Conservation (phyloP, 805 yeast genomes). For the Candida pini region DNA sequence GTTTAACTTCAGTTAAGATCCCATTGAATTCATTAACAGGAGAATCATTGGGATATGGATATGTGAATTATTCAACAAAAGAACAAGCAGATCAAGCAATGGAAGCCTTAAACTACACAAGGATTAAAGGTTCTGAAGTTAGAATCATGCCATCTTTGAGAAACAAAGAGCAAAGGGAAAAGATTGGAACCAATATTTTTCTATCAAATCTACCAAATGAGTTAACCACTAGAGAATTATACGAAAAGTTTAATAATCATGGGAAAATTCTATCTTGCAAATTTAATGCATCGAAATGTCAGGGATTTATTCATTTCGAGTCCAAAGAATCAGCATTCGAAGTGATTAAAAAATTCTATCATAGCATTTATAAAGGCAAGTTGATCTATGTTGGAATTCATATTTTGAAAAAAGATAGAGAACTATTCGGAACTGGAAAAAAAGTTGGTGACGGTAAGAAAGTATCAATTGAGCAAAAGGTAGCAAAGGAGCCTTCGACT, state of each 20-base stretch:
- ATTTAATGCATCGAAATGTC: conserved; percentile 16
- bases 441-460: neutral
- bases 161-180: conserved; percentile 34
- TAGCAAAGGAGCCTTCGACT: neutral
- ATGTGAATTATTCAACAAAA: conserved; percentile 51
- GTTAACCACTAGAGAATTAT: conserved; percentile 26
- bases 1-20: conserved; percentile 54
- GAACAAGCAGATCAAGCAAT: conserved; percentile 52
- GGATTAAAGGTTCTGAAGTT: conserved; percentile 36
- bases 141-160: conserved; percentile 53
- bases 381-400: conserved; percentile 25
- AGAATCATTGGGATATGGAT: conserved; percentile 66
- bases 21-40: conserved; percentile 50
- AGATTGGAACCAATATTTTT: conserved; percentile 46
- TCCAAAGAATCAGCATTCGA: conserved; percentile 28
- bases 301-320: conserved; percentile 38
- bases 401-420: conserved; percentile 24
- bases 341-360: conserved; percentile 29
- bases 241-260: conserved; percentile 22
- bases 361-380: conserved; percentile 18
- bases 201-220: conserved; percentile 38
- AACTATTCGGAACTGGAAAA: conserved; percentile 10
- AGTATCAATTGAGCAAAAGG: too few relatives aligned
- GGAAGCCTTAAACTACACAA: conserved; percentile 49
- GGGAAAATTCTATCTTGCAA: conserved; percentile 30